Percentiles rank a stretch among this genome's conserved stretches.
These are phyloP conservation scores for Chlorencoelia australis DNA, from an alignment of 2,329 filamentous ascomycete species.

Conservation along the genomic window DNA sequence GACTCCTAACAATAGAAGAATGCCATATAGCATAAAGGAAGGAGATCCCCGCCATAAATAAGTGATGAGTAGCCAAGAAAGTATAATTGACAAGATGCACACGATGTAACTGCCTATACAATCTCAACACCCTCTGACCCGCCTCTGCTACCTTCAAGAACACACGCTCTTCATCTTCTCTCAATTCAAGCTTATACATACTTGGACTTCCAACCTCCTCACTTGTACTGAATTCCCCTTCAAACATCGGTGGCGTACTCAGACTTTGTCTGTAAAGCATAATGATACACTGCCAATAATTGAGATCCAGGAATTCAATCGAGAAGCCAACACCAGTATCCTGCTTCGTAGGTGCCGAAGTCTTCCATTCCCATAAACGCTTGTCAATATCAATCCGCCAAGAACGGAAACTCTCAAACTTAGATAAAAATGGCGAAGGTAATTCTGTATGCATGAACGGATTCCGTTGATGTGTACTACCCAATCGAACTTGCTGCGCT, in stretches of 20 bases:
- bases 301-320: conserved; percentile 81
- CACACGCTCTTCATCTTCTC: conserved; percentile 80
- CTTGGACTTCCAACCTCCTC: conserved; percentile 54
- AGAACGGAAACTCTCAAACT: conserved; percentile 74
- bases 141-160: conserved; percentile 94
- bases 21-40: conserved; percentile 98
- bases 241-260: conserved; percentile 74
- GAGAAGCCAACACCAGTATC: conserved; percentile 85
- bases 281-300: conserved; percentile 96
- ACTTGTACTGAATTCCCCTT: conserved; percentile 62
- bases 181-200: conserved; percentile 52
- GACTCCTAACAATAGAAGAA: conserved; percentile 75
- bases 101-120: conserved; percentile 83
- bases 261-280: conserved; percentile 91
- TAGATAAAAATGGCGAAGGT: conserved; percentile 74
- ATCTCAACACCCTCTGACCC: conserved; percentile 80
- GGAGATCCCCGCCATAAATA: conserved; percentile 95
- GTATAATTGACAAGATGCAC: conserved; percentile 91
- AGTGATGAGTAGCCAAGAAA: conserved; percentile 86
- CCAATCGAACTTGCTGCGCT: conserved; percentile 63
- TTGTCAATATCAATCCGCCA: conserved; percentile 85
- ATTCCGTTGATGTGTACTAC: conserved; percentile 53
- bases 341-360: conserved; percentile 62
- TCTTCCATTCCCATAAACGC: conserved; percentile 78
- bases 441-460: conserved; percentile 69